These are phyloP conservation scores for Tetrapisispora fleetii DNA, from an alignment of 805 yeast genomes.

Conservation along the genomic window DNA sequence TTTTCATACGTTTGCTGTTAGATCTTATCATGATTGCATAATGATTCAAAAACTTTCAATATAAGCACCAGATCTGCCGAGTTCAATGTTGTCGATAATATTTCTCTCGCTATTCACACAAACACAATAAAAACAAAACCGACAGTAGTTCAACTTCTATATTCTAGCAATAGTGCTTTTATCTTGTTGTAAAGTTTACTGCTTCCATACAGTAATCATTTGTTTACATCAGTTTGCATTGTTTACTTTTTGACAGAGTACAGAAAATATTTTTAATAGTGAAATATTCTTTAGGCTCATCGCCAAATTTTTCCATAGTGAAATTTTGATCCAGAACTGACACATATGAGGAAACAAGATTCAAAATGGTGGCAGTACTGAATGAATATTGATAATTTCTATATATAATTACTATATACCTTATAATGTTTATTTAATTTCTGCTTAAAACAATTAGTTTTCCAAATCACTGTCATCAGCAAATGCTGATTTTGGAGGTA, in stretches of 20 bases:
- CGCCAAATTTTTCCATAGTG: not conserved
- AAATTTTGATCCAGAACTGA: not conserved
- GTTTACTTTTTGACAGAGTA: not conserved
- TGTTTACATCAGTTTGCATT: not conserved
- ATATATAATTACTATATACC: too few species aligned
- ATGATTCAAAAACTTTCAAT: too few species aligned
- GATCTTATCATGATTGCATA: slow-evolving; percentile 1
- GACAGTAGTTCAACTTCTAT: too few species aligned
- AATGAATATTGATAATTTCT: too few species aligned
- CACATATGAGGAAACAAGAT: not conserved
- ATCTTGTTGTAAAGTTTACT: too few species aligned
- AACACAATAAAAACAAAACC: too few species aligned
- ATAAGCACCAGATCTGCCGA: not conserved
- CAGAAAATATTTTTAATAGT: not conserved
- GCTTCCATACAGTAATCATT: not conserved
- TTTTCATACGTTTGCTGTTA: slow-evolving; percentile 1
- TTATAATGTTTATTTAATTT: not conserved
- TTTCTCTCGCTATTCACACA: too few species aligned
- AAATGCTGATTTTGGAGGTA: slow-evolving; percentile 33
- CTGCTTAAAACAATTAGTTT: not conserved
- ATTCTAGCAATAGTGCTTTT: too few species aligned
- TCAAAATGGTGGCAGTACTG: not conserved
- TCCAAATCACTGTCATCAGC: slow-evolving; percentile 22
- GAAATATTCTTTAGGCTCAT: not conserved
- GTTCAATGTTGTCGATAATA: too few species aligned